Evolutionary conservation across 164 flowering plant genomes (phyloP), one percentile per base, ranked within the genome.

Genomic region (Dillenia suffruticosa): DNA sequence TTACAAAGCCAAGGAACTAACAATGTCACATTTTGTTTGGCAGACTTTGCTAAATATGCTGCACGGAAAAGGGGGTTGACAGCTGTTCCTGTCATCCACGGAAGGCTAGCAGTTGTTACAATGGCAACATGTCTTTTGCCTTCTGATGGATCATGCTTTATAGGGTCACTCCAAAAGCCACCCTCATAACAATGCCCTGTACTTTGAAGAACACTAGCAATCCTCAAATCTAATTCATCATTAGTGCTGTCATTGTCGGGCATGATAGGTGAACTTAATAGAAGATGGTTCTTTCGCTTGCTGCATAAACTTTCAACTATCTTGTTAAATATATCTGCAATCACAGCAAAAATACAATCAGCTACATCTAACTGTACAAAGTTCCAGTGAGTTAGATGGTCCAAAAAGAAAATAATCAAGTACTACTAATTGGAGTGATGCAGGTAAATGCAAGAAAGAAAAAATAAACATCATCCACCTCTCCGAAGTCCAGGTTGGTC

Each of bases 51-150:
- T 40, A 87, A 64, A 73, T 83, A 87, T 50, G 93, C 93, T 12
- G 93, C 93, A 40, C 93, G 81, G 68, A 87, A 87, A 51, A 87
- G 73, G 60, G 93, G 93, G 68, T 87, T 87, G 45, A 87, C 86
- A 61, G 93, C 90, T 69, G 93, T 87, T 68, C 93, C 93, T 12
- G 93, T 87, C 90, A 87, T 83, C 93, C 93, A 87, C 50, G 93
- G 93, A 71, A 87, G 88, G 71, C 90, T 84, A 63, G 93, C 93
- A 57, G 93, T 87, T 59, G 93, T 87, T 58, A 87, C 85, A 62
- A 87, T 85, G 49, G 93, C 89, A 56, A 87, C 90, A 73, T 85
- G 80, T 70, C 90, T 77, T 77, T 82, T 82, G 57, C 66, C 59
- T 22, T 83, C 82, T 1, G 84, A 58, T 12, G 53, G 58, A 10